Evolutionary conservation across 805 yeast species (phyloP).

Genomic region (Wickerhamomyces canadensis): DNA sequence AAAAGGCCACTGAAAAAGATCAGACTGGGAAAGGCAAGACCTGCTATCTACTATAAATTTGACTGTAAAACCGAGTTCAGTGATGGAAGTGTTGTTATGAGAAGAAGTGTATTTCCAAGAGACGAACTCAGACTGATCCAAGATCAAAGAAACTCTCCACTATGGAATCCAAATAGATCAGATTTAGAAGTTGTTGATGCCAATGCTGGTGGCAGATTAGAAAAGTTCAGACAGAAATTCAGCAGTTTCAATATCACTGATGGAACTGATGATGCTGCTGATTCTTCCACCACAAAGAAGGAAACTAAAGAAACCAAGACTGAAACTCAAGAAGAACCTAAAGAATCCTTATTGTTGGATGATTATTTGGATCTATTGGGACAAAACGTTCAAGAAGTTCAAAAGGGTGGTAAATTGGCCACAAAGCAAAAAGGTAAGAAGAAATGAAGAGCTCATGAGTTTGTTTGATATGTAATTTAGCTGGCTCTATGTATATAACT

Average conservation of each 20-base stretch:
- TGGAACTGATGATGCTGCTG: slow-evolving; percentile 12
- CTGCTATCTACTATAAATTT: slow-evolving; percentile 88
- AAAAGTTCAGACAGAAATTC: slow-evolving; percentile 66
- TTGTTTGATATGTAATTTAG: no score
- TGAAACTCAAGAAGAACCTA: slow-evolving; percentile 3
- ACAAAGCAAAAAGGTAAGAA: slow-evolving; percentile 41
- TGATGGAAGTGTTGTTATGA: slow-evolving; percentile 84
- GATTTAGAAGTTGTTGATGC: slow-evolving; percentile 71
- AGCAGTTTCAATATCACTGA: slow-evolving; percentile 41
- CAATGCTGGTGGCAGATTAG: slow-evolving; percentile 78
- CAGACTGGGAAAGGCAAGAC: slow-evolving; percentile 80
- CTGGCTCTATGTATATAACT: no score
- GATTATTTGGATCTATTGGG: slow-evolving; percentile 59
- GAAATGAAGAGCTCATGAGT: slow-evolving; percentile 17
- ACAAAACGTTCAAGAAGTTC: slow-evolving; percentile 47
- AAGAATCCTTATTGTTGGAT: slow-evolving; percentile 26
- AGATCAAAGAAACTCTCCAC: slow-evolving; percentile 80
- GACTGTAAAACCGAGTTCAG: slow-evolving; percentile 85
- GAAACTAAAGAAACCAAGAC: slow-evolving; percentile 5
- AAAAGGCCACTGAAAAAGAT: slow-evolving; percentile 65
- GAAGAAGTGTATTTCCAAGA: slow-evolving; percentile 86
- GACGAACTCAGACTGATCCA: slow-evolving; percentile 78
- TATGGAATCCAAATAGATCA: slow-evolving; percentile 86
- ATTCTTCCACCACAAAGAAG: neutral
- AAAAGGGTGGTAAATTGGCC: slow-evolving; percentile 48